A percentile compares a stretch with the other conserved stretches of the same genome.
Evolutionary conservation across 208 protist genomes (phyloP).

Genomic region (Acanthamoeba royreba): DNA sequence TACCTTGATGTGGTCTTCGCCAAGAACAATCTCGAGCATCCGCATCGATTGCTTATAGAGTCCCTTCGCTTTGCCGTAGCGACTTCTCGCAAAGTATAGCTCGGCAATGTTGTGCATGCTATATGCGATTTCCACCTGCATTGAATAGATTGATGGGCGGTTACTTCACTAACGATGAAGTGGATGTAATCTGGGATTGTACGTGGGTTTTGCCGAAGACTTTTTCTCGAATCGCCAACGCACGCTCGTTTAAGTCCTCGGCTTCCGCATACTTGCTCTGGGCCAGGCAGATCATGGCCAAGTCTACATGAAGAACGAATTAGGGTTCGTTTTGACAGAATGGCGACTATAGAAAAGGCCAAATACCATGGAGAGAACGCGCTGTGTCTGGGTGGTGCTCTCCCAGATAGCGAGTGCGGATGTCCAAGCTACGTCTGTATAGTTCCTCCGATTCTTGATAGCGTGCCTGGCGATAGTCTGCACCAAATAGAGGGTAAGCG

Average conservation of each 20-base stretch:
- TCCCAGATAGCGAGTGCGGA: slow-evolving; percentile 15
- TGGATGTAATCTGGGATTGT: neutral
- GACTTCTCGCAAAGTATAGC: slow-evolving; percentile 37
- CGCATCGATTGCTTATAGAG: slow-evolving; percentile 29
- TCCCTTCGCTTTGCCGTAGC: slow-evolving; percentile 34
- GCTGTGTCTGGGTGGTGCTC: slow-evolving; percentile 47
- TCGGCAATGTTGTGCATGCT: slow-evolving; percentile 49
- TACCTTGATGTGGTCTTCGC: slow-evolving; percentile 42
- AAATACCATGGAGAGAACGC: slow-evolving; percentile 7
- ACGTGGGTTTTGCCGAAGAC: slow-evolving; percentile 53
- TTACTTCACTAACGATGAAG: neutral
- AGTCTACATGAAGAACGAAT: neutral
- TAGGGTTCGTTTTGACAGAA: neutral
- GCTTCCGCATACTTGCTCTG: slow-evolving; percentile 34
- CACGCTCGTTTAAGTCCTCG: slow-evolving; percentile 20
- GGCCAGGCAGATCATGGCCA: slow-evolving; percentile 48
- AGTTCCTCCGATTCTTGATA: slow-evolving; percentile 29
- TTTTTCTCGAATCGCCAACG: slow-evolving; percentile 44
- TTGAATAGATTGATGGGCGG: neutral
- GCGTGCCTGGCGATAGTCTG: slow-evolving; percentile 39
- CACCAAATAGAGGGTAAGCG: neutral
- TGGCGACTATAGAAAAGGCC: neutral
- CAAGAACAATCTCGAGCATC: slow-evolving; percentile 39
- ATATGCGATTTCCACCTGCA: slow-evolving; percentile 34
- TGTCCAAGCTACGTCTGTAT: slow-evolving; percentile 17